phyloP scores from a whole-genome alignment of 2,329 filamentous ascomycete genomes.

The Phaeoacremonium minimum region DNA sequence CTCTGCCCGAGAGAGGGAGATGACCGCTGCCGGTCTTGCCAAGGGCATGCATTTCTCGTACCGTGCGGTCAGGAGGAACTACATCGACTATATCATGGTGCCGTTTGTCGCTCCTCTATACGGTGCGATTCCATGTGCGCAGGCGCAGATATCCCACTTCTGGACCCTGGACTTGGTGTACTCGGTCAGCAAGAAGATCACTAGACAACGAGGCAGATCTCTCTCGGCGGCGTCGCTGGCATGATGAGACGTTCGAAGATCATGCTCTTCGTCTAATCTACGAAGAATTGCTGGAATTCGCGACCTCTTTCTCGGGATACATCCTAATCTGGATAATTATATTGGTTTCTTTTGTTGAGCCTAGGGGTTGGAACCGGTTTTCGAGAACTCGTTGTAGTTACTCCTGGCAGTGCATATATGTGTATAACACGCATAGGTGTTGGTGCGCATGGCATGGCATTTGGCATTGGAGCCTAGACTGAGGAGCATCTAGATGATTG shows the following conservation, averaged over 20 bases:
- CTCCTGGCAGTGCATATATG: constrained; percentile 33
- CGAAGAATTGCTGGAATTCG: too few relatives aligned
- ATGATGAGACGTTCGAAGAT: constrained; percentile 11
- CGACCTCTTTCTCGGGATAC: too few relatives aligned
- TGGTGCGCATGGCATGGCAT: constrained; percentile 45
- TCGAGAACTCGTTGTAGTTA: too few relatives aligned
- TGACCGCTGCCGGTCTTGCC: constrained; percentile 59
- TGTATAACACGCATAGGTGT: constrained; percentile 45
- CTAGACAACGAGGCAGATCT: constrained; percentile 43
- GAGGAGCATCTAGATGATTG: constrained; percentile 22
- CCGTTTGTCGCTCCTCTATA: constrained; percentile 65
- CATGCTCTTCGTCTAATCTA: too few relatives aligned
- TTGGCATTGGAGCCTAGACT: constrained; percentile 43
- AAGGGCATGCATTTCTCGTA: constrained; percentile 64
- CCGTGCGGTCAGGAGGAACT: constrained; percentile 50
- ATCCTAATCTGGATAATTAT: too few relatives aligned
- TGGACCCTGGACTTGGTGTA: constrained; percentile 68
- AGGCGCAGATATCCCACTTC: constrained; percentile 66
- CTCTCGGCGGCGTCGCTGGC: constrained; percentile 21
- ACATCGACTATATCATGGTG: constrained; percentile 60
- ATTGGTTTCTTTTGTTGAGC: too few relatives aligned
- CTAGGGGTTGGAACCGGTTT: too few relatives aligned
- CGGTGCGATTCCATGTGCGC: constrained; percentile 62
- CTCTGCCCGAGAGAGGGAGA: constrained; percentile 57
- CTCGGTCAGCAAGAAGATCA: constrained; percentile 67